A percentile compares a stretch with the other conserved stretches of the same genome.
Conservation (phyloP, 306 rosid genomes). For the Cicer chorassanicum region DNA sequence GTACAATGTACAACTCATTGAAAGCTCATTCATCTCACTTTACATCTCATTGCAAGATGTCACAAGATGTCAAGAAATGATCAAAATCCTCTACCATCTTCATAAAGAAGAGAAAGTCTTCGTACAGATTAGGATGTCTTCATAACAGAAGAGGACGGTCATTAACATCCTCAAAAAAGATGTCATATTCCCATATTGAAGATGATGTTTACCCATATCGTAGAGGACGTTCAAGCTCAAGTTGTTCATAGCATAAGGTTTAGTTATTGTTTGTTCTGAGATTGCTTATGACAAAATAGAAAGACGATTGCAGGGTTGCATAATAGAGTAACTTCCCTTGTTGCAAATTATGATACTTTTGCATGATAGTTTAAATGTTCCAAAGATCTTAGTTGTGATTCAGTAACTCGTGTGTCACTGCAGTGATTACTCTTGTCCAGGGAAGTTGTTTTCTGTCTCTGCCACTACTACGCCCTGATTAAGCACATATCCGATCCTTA, state of each 20-base stretch:
- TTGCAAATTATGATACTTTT: neutral
- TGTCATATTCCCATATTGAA: too few relatives aligned
- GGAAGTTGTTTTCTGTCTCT: neutral
- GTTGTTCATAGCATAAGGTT: neutral
- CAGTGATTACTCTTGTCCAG: neutral
- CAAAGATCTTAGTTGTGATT: neutral
- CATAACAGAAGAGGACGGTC: too few relatives aligned
- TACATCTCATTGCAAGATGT: too few relatives aligned
- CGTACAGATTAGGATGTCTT: too few relatives aligned
- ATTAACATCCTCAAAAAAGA: too few relatives aligned
- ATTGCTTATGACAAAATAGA: neutral
- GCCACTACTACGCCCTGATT: neutral
- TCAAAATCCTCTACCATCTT: too few relatives aligned
- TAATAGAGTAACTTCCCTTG: neutral
- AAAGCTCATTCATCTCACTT: too few relatives aligned
- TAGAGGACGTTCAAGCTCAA: neutral
- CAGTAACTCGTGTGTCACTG: too few relatives aligned
- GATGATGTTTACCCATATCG: too few relatives aligned
- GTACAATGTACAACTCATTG: too few relatives aligned
- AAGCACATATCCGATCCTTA: neutral
- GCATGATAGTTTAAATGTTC: slow-evolving; percentile 3
- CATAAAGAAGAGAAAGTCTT: too few relatives aligned
- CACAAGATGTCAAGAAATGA: too few relatives aligned
- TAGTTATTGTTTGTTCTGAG: neutral
- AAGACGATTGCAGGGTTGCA: neutral